phyloP scores from a whole-genome alignment of 768 basidiomycete genomes.

The Boletus fagicola region DNA sequence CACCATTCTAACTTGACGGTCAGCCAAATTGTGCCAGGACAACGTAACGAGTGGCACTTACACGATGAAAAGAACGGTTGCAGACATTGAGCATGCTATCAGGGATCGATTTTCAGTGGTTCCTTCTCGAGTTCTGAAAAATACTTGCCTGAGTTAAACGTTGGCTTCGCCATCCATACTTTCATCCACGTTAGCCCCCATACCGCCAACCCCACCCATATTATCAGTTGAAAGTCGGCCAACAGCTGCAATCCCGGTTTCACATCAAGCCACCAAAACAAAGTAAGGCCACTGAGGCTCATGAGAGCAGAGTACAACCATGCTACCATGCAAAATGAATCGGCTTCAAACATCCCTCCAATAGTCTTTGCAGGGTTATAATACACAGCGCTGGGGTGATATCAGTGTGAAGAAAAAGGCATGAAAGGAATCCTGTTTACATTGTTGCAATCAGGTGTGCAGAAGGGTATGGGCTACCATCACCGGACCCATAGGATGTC shows the following conservation, averaged over 20 bases:
- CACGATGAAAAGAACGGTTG: slow-evolving; percentile 84
- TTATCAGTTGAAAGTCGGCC: slow-evolving; percentile 68
- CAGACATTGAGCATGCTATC: slow-evolving; percentile 79
- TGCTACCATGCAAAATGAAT: slow-evolving; percentile 72
- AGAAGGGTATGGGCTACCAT: slow-evolving; percentile 61
- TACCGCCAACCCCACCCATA: slow-evolving; percentile 85
- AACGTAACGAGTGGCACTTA: slow-evolving; percentile 31
- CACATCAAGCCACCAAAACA: slow-evolving; percentile 78
- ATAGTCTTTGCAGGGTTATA: slow-evolving; percentile 93
- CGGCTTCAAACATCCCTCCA: slow-evolving; percentile 91
- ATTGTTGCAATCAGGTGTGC: slow-evolving; percentile 93
- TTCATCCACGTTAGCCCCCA: slow-evolving; percentile 87
- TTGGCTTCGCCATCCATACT: slow-evolving; percentile 84
- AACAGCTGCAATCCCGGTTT: slow-evolving; percentile 69
- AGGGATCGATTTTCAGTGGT: background rate
- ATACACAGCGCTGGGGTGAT: slow-evolving; percentile 64
- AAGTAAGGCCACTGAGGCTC: slow-evolving; percentile 70
- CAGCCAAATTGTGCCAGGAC: background rate
- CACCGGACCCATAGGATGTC: slow-evolving; percentile 47
- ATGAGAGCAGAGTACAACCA: slow-evolving; percentile 70
- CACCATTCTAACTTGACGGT: slow-evolving; percentile 53
- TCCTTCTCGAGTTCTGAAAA: background rate
- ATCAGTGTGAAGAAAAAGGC: slow-evolving; percentile 1
- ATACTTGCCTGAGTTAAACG: slow-evolving; percentile 77
- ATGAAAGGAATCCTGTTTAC: slow-evolving; percentile 35